Conservation (phyloP, 768 basidiomycete species). For the Ramaria rubella region DNA sequence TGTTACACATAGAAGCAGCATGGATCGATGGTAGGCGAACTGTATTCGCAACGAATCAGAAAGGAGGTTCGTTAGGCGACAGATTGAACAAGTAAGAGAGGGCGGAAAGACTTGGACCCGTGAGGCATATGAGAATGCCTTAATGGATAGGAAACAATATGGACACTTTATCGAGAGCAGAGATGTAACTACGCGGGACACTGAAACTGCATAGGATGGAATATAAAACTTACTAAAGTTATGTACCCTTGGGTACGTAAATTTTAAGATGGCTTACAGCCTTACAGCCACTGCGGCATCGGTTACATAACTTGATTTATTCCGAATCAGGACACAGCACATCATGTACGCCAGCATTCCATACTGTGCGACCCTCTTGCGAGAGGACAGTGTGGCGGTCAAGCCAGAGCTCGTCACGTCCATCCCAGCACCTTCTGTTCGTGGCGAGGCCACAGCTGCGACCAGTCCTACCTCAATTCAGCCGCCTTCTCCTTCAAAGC, state of each 20-base stretch:
- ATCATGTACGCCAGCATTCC: constrained; percentile 33
- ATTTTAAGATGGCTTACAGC: too few species aligned
- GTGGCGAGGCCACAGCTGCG: not conserved
- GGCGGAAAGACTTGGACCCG: constrained; percentile 39
- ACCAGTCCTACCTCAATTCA: constrained; percentile 9
- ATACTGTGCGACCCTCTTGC: constrained; percentile 25
- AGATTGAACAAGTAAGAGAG: constrained; percentile 45
- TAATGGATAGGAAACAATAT: constrained; percentile 35
- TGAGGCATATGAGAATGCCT: constrained; percentile 45
- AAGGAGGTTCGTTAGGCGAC: constrained; percentile 45
- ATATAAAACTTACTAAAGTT: too few species aligned
- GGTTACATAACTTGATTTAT: too few species aligned
- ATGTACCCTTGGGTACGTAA: too few species aligned
- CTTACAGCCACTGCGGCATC: too few species aligned
- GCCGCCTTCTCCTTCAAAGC: constrained; percentile 5
- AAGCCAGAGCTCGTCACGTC: constrained; percentile 21
- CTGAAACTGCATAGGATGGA: too few species aligned
- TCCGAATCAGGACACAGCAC: too few species aligned
- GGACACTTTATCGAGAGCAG: constrained; percentile 27
- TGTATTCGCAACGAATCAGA: constrained; percentile 60
- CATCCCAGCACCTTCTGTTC: constrained; percentile 20
- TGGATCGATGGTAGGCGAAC: constrained; percentile 77
- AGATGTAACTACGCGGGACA: too few species aligned
- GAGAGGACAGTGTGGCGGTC: constrained; percentile 15
- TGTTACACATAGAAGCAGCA: constrained; percentile 48